These are phyloP conservation scores for Neopestalotiopsis clavispora DNA, from an alignment of 2,329 filamentous ascomycete genomes.

Conservation along the genomic window DNA sequence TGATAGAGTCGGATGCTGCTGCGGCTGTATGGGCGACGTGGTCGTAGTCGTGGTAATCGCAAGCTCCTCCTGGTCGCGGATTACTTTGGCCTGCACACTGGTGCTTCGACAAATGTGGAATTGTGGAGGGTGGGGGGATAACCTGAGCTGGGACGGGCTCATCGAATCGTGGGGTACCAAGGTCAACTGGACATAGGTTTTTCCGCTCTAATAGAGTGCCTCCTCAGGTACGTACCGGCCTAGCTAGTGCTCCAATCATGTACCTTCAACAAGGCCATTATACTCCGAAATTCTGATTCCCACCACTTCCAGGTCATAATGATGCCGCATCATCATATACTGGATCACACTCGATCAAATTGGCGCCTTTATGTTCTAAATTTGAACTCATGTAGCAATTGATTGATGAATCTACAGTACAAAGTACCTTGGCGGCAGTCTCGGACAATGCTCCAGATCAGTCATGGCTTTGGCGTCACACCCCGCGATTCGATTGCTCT, in stretches of 20 bases:
- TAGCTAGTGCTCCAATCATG: neutral
- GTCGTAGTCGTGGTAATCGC: neutral
- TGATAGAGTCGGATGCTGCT: neutral
- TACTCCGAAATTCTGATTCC: too few relatives aligned
- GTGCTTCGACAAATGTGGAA: slow-evolving; percentile 1
- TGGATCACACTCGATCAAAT: too few relatives aligned
- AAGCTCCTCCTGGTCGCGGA: slow-evolving; percentile 10
- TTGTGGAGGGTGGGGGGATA: slow-evolving; percentile 8
- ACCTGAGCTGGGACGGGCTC: neutral
- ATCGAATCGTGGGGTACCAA: slow-evolving; percentile 2
- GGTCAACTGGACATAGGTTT: slow-evolving; percentile 4
- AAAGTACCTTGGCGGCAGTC: too few relatives aligned
- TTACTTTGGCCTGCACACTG: neutral
- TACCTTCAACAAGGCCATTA: too few relatives aligned
- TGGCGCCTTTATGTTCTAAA: too few relatives aligned
- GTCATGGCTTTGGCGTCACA: too few relatives aligned
- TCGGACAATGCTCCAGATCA: too few relatives aligned
- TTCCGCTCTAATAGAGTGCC: neutral
- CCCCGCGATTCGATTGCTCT: too few relatives aligned
- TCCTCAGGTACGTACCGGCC: neutral
- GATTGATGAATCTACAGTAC: too few relatives aligned
- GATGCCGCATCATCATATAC: too few relatives aligned
- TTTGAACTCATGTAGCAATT: too few relatives aligned
- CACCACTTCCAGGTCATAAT: too few relatives aligned
- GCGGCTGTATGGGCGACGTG: neutral